Evolutionary conservation across 306 rosid genomes (phyloP).

Genomic region (Ormosia emarginata): DNA sequence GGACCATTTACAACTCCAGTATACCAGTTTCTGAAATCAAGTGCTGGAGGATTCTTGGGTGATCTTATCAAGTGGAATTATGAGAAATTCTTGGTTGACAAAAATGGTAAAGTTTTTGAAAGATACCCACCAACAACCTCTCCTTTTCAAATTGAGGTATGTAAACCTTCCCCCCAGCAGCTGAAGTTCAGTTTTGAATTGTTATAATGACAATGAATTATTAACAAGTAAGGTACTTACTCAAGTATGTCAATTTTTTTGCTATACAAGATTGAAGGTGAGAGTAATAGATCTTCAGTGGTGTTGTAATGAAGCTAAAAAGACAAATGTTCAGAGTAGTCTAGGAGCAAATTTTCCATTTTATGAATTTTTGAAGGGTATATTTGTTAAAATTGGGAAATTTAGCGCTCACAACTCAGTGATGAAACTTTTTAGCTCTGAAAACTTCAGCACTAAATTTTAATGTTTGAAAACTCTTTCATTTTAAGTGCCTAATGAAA

Average conservation of each 20-base stretch:
- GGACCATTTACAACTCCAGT: slow-evolving; percentile 96
- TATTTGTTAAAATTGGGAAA: not conserved
- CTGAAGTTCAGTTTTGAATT: not conserved
- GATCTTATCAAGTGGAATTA: slow-evolving; percentile 93
- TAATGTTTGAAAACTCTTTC: not conserved
- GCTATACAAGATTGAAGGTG: not conserved
- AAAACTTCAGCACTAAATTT: not conserved
- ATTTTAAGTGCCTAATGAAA: not conserved
- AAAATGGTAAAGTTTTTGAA: slow-evolving; percentile 90
- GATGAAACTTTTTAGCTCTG: not conserved
- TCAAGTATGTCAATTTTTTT: not conserved
- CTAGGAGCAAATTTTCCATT: not conserved
- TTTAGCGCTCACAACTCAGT: not conserved
- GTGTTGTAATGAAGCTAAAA: not conserved
- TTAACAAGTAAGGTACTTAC: not conserved
- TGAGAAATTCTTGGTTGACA: slow-evolving; percentile 95
- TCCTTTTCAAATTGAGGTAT: slow-evolving; percentile 96
- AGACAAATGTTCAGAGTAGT: not conserved
- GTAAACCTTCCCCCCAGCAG: not conserved
- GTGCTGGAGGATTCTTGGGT: slow-evolving; percentile 84
- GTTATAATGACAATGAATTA: not conserved
- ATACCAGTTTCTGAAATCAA: slow-evolving; percentile 88
- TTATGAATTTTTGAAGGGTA: not conserved
- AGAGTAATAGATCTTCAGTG: not conserved
- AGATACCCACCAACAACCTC: slow-evolving; percentile 93